Evolutionary conservation across 2,329 filamentous ascomycete species (phyloP).

Genomic region (Aspergillus hiratsukae): DNA sequence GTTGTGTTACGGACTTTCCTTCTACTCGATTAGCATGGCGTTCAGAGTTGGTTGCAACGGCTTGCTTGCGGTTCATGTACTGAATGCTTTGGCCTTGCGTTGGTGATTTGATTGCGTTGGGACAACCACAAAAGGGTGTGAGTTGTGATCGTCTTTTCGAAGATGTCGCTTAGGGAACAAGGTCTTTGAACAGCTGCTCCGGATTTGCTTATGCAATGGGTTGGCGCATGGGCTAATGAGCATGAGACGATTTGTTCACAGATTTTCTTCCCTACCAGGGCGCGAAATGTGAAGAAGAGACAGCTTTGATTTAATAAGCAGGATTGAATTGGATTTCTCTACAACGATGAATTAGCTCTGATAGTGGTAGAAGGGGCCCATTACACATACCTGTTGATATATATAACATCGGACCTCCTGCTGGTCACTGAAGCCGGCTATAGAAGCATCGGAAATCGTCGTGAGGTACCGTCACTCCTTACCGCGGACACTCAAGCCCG

Average conservation of each 20-base stretch:
- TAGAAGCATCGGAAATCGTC: background rate
- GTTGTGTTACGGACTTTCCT: slow-evolving; percentile 13
- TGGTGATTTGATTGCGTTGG: background rate
- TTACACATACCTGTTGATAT: background rate
- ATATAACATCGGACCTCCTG: background rate
- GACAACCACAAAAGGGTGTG: background rate
- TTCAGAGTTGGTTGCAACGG: slow-evolving; percentile 3
- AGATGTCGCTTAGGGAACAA: background rate
- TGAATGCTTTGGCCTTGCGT: slow-evolving; percentile 1
- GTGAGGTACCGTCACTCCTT: background rate
- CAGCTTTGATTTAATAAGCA: background rate
- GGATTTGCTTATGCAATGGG: background rate
- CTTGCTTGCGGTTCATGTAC: background rate
- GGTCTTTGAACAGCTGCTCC: background rate
- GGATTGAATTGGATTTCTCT: background rate
- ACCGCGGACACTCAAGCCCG: background rate
- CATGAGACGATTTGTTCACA: background rate
- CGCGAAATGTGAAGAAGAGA: background rate
- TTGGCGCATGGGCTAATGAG: background rate
- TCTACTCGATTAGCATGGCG: slow-evolving; percentile 17
- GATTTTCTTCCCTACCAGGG: background rate
- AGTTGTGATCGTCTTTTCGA: background rate
- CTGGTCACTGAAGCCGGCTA: background rate
- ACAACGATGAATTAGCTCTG: background rate
- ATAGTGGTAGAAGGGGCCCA: background rate